These are phyloP conservation scores for Bonia amplexicaulis DNA, from an alignment of 176 grass and related monocot species.

Conservation along the genomic window DNA sequence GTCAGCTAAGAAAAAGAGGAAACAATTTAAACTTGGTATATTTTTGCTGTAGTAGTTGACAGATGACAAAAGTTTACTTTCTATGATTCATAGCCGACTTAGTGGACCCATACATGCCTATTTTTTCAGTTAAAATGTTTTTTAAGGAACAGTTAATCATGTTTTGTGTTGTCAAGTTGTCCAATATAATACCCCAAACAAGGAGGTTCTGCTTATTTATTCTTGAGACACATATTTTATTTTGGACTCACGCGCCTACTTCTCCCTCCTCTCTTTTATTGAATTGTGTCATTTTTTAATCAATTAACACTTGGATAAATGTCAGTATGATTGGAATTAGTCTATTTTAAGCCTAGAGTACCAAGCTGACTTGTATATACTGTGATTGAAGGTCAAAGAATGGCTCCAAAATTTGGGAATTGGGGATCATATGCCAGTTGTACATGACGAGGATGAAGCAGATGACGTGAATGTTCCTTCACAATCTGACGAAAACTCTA, in stretches of 20 bases:
- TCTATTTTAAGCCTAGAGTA: neutral
- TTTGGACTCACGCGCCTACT: neutral
- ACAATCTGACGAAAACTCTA: slow-evolving; percentile 65
- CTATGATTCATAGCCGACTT: neutral
- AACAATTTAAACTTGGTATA: neutral
- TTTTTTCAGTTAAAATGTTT: neutral
- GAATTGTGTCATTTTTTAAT: neutral
- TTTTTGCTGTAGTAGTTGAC: neutral
- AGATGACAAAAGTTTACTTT: slow-evolving; percentile 7
- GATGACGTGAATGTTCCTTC: slow-evolving; percentile 78
- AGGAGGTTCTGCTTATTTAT: neutral
- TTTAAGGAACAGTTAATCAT: neutral
- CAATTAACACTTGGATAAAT: slow-evolving; percentile 3
- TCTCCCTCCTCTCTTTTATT: neutral
- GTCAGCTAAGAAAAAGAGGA: neutral
- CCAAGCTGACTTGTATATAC: slow-evolving; percentile 15
- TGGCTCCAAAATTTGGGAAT: slow-evolving; percentile 98
- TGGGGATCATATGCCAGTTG: slow-evolving; percentile 76
- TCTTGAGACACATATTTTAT: neutral
- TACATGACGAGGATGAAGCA: slow-evolving; percentile 92
- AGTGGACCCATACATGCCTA: neutral
- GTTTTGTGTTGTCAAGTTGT: neutral
- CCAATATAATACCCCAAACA: neutral
- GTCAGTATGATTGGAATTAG: neutral
- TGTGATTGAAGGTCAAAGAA: slow-evolving; percentile 81